Percentiles rank a stretch among this genome's conserved stretches.
Evolutionary conservation across 306 rosid genomes (phyloP).

Genomic region (Pyrus pyrifolia): DNA sequence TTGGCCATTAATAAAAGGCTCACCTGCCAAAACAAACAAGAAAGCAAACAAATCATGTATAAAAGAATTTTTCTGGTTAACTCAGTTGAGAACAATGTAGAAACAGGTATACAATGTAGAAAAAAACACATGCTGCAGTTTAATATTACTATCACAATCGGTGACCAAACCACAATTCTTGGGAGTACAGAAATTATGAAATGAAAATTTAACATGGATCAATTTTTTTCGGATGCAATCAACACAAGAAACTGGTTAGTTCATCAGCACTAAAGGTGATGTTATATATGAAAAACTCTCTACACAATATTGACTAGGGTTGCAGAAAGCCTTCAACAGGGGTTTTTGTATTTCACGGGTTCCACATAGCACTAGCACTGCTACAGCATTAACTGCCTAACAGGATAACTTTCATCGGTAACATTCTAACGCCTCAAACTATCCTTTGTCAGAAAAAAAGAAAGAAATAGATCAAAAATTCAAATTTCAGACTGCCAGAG

Average conservation of each 20-base stretch:
- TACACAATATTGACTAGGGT: background rate
- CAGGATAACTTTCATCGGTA: background rate
- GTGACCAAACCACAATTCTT: background rate
- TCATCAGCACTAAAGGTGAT: background rate
- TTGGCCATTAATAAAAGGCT: constrained; percentile 86
- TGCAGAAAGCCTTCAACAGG: background rate
- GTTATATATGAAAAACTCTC: background rate
- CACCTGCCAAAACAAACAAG: constrained; percentile 47
- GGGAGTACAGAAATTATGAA: background rate
- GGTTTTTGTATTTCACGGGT: no score
- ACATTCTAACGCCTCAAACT: background rate
- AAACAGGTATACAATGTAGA: background rate
- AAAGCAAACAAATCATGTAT: background rate
- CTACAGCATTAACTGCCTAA: background rate
- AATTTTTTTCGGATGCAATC: background rate
- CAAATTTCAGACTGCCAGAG: background rate
- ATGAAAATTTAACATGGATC: background rate
- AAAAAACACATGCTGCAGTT: background rate
- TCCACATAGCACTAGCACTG: background rate
- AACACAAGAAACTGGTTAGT: background rate
- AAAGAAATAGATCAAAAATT: background rate
- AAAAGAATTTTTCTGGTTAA: background rate
- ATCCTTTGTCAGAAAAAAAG: background rate
- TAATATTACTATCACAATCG: background rate
- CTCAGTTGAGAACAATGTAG: background rate